phyloP scores from a whole-genome alignment of 2,329 filamentous ascomycete genomes.

The Aspergillus sp. region DNA sequence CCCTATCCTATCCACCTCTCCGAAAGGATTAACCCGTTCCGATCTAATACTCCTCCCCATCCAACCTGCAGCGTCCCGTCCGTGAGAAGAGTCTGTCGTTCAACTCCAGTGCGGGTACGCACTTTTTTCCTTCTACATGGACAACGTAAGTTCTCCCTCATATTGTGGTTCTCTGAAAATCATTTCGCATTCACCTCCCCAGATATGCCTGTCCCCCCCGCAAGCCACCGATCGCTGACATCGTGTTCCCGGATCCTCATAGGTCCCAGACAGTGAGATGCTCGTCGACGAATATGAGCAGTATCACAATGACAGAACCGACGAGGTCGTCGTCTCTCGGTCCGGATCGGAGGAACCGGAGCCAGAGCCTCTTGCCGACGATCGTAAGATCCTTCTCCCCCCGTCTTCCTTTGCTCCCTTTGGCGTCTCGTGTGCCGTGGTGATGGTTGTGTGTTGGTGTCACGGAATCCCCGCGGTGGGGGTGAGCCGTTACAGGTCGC shows the following conservation, averaged over 20 bases:
- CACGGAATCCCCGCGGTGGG: conserved; percentile 14
- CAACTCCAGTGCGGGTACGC: conserved; percentile 35
- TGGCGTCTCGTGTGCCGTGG: background rate
- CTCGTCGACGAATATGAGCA: conserved; percentile 59
- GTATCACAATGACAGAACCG: conserved; percentile 63
- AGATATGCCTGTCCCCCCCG: background rate
- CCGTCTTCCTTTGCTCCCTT: background rate
- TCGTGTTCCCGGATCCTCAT: conserved; percentile 21
- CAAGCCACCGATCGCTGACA: conserved; percentile 9
- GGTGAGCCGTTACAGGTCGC: conserved; percentile 5
- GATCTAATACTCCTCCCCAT: conserved; percentile 3
- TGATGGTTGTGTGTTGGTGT: conserved; percentile 1
- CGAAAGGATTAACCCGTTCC: background rate
- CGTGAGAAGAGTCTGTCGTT: conserved; percentile 28
- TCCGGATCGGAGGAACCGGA: conserved; percentile 60
- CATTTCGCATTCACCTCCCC: background rate
- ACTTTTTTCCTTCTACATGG: conserved; percentile 42
- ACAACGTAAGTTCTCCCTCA: conserved; percentile 42
- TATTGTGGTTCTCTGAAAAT: background rate
- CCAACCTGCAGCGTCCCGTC: conserved; percentile 11
- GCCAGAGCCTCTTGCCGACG: conserved; percentile 59
- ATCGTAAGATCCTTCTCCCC: conserved; percentile 47
- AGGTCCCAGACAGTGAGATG: conserved; percentile 63
- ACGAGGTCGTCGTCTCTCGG: conserved; percentile 64
- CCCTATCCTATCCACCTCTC: conserved; percentile 2